Conservation (phyloP, 2,329 filamentous ascomycete genomes). For the Venturia aucupariae region DNA sequence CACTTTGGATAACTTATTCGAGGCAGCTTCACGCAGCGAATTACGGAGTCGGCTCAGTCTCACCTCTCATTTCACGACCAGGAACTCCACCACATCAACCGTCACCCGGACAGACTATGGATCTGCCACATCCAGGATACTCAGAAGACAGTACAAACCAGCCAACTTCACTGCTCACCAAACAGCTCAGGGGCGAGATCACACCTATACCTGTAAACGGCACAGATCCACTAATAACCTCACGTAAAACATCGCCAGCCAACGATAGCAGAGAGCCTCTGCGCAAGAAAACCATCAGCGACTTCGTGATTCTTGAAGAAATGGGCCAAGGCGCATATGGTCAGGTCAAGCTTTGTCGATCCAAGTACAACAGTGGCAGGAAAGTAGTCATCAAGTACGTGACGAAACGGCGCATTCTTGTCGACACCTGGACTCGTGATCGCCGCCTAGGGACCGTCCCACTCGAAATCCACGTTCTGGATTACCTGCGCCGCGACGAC, state of each 20-base stretch:
- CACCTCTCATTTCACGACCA: constrained; percentile 53
- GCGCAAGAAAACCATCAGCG: constrained; percentile 72
- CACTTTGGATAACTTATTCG: constrained; percentile 95
- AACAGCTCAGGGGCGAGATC: constrained; percentile 35
- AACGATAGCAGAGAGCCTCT: constrained; percentile 16
- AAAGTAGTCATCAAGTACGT: constrained; percentile 97
- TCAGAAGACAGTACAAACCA: background rate
- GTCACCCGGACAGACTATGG: constrained; percentile 60
- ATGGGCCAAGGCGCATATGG: constrained; percentile 98
- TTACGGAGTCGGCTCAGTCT: constrained; percentile 51
- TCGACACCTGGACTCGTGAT: constrained; percentile 97
- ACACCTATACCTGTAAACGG: constrained; percentile 23
- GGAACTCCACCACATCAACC: constrained; percentile 70
- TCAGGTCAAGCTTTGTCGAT: constrained; percentile 87
- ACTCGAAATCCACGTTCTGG: constrained; percentile 90
- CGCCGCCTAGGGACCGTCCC: constrained; percentile 88
- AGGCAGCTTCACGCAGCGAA: constrained; percentile 76
- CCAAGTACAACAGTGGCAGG: constrained; percentile 64
- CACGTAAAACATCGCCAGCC: constrained; percentile 10
- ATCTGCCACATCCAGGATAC: constrained; percentile 17
- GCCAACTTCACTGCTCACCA: constrained; percentile 37
- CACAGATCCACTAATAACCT: background rate
- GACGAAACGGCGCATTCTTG: constrained; percentile 89
- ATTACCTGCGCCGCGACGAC: constrained; percentile 73
- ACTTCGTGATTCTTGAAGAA: constrained; percentile 89